phyloP scores from a whole-genome alignment of 345 rosid species.

The Dimocarpus longan region DNA sequence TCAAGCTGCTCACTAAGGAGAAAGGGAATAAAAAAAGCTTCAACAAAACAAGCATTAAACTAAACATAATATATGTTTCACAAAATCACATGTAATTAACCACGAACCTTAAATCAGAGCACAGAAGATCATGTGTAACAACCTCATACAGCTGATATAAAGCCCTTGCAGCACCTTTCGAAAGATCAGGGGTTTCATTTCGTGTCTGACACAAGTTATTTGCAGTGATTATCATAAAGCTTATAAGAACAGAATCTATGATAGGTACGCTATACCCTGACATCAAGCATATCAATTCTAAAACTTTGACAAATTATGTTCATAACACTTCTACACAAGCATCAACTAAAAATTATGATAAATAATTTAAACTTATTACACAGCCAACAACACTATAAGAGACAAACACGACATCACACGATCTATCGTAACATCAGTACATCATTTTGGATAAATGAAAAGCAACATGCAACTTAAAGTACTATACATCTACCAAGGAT shows the following conservation, averaged over 20 bases:
- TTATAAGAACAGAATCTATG: conserved; percentile 2
- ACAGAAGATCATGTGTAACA: conserved; percentile 87
- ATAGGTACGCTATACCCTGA: conserved; percentile 17
- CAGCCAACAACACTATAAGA: not conserved
- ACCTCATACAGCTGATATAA: conserved; percentile 75
- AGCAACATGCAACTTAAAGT: not conserved
- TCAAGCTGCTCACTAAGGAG: conserved; percentile 87
- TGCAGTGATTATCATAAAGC: conserved; percentile 10
- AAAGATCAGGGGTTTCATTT: conserved; percentile 67
- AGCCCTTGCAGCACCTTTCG: conserved; percentile 91
- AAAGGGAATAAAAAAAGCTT: conserved; percentile 21
- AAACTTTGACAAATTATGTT: not conserved
- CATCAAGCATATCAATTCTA: conserved; percentile 12
- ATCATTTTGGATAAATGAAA: not conserved
- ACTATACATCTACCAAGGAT: not conserved
- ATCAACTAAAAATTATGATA: not conserved
- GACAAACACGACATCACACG: not conserved
- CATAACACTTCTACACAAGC: not conserved
- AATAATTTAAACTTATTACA: not conserved
- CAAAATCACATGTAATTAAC: conserved; percentile 3
- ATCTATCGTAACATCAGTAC: not conserved
- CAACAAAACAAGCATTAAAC: conserved; percentile 4
- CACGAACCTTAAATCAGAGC: conserved; percentile 76
- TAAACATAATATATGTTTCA: conserved; percentile 4
- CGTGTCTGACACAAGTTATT: conserved; percentile 62